Base-by-base conservation (phyloP, 345 rosid species). In the Eucalyptus cladocalyx region DNA sequence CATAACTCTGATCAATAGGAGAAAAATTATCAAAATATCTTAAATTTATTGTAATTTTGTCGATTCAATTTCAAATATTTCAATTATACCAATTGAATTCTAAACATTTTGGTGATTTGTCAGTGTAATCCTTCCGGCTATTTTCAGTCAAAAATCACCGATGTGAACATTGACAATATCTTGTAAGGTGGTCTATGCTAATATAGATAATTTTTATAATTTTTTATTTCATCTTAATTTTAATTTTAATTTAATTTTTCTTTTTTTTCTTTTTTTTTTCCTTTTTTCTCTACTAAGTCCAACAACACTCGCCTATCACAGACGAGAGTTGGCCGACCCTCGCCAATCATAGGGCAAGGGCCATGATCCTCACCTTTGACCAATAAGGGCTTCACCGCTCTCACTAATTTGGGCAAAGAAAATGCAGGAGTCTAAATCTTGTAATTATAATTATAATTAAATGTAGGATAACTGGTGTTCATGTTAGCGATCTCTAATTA, bases 71-170 rank as follows among this genome's bases (percentile, higher is more conserved):
- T 23, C 0, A 56, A 56, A 56, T 0, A 0, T 24, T 56, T 56
- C 6, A 56, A 56, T 56, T 56, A 0, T 56, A 26, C 1, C 3
- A 24, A 4, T 24, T 56, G 12, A 56, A 0, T 24, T 0, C 1
- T 4, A 24, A 56, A 56, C 1, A 24, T 24, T 56, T 56, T 56
- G 14, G 1, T 56, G 30, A 56, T 56, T 56, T 23, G 3, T 2
- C 0, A 0, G 0, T 24, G 0, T 56, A 4, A 26, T 56, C 14
- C 10, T 56, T 24, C 2, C 2, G 2, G 0, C 0, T 56, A 56
- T 24, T 56, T 56, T 56, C 11, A 0, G 26, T 53, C 26, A 21
- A 53, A 21, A 53, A 53, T 53, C 26, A 53, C 58, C 1, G 1
- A 53, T 0, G 0, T 21, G 2, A 53, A 53, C 0, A 3, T 8